Evolutionary conservation across 1,284 basidiomycete species (phyloP).

Genomic region (Papiliotrema nemorosa): DNA sequence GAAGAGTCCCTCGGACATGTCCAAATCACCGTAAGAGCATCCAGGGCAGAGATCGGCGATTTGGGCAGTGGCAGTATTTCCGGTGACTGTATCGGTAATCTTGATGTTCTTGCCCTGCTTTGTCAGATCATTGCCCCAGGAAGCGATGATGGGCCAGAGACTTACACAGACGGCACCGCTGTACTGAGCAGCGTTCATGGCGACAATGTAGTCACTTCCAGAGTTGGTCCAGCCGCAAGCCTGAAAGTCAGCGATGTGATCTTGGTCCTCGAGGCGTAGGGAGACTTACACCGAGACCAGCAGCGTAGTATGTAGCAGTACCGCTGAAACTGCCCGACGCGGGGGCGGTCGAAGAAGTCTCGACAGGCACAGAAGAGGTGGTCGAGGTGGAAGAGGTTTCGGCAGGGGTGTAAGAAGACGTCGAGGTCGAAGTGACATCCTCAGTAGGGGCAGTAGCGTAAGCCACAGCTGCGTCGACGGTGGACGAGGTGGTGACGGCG

Average conservation of each 20-base stretch:
- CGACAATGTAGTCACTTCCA: conserved; percentile 37
- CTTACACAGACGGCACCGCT: conserved; percentile 16
- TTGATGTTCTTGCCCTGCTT: conserved; percentile 56
- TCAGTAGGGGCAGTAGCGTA: not conserved
- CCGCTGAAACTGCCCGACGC: not conserved
- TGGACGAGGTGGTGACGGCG: not conserved
- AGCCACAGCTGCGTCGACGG: not conserved
- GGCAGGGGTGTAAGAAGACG: not conserved
- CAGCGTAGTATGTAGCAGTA: conserved; percentile 40
- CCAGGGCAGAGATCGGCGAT: conserved; percentile 56
- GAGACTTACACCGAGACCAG: conserved; percentile 27
- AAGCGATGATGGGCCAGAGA: not conserved
- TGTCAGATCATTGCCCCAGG: not conserved
- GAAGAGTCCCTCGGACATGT: conserved; percentile 53
- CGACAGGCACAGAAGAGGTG: not conserved
- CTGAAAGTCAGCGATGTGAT: not conserved
- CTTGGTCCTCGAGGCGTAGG: not conserved
- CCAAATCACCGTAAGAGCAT: conserved; percentile 50
- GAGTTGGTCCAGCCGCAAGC: conserved; percentile 32
- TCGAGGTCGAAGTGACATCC: not conserved
- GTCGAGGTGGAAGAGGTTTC: not conserved
- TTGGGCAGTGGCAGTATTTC: conserved; percentile 58
- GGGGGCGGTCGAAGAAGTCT: not conserved
- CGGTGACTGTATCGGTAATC: conserved; percentile 62
- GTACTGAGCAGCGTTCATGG: conserved; percentile 35